These are phyloP conservation scores for Vigna hirtella DNA, from an alignment of 306 rosid species.

Conservation along the genomic window DNA sequence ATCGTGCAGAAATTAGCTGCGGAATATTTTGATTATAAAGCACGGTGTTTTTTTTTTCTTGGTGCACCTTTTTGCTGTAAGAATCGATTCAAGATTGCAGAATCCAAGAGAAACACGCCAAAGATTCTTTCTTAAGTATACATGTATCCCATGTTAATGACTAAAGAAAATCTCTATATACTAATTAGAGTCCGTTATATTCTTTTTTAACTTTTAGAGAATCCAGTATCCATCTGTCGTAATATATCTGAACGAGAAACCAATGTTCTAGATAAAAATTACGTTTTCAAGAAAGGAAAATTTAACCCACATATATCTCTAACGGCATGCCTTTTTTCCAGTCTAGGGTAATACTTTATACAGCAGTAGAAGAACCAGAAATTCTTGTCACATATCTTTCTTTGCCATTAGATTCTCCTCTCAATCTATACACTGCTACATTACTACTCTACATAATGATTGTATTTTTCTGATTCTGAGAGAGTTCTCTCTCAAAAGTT, in stretches of 20 bases:
- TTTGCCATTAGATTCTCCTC: slow-evolving; percentile 1
- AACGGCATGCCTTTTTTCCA: slow-evolving; percentile 16
- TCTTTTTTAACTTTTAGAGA: not conserved
- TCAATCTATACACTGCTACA: not conserved
- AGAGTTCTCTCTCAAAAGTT: slow-evolving; percentile 16
- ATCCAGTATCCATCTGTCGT: slow-evolving; percentile 36
- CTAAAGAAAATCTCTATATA: slow-evolving; percentile 22
- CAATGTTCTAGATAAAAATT: not conserved
- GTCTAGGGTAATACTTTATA: not conserved
- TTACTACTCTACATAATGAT: slow-evolving; percentile 13
- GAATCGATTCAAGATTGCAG: slow-evolving; percentile 39
- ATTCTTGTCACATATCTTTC: not conserved
- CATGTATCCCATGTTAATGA: slow-evolving; percentile 5
- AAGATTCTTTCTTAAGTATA: slow-evolving; percentile 23
- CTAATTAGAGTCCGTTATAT: not conserved
- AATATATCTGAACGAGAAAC: slow-evolving; percentile 30
- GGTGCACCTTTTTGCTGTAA: slow-evolving; percentile 7
- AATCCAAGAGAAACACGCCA: slow-evolving; percentile 24
- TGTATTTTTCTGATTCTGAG: not conserved
- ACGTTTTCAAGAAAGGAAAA: not conserved
- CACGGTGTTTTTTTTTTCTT: not conserved
- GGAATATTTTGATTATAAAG: not conserved
- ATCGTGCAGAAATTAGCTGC: not conserved
- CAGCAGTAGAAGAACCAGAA: not conserved
- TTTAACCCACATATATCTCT: slow-evolving; percentile 3